These are phyloP conservation scores for Allium sativum DNA, from an alignment of 106 monocot genomes.

Conservation along the genomic window DNA sequence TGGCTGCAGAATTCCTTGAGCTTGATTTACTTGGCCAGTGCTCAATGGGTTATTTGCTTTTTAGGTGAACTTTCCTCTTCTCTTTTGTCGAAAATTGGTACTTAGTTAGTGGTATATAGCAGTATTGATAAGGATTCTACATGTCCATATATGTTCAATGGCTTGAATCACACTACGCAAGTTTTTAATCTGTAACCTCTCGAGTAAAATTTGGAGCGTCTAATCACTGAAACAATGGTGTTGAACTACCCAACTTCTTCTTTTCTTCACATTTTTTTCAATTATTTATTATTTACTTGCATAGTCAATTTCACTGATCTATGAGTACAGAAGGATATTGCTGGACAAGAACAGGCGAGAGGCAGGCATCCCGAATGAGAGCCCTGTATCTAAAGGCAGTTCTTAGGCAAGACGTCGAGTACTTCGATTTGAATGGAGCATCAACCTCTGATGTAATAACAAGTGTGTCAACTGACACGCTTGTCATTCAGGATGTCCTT, in stretches of 20 bases:
- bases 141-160: too few species aligned
- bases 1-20: conserved; percentile 2
- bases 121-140: too few species aligned
- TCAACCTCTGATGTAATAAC: conserved; percentile 41
- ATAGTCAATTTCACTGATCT: neutral
- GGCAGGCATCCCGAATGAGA: conserved; percentile 12
- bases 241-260: too few species aligned
- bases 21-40: conserved; percentile 4
- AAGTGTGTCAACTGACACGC: conserved; percentile 58
- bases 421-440: conserved; percentile 11
- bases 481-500: conserved; percentile 55
- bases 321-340: conserved; percentile 17
- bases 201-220: too few species aligned
- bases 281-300: neutral
- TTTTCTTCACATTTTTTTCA: neutral
- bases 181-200: too few species aligned
- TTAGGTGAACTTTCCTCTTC: neutral
- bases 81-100: neutral
- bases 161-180: too few species aligned
- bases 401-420: conserved; percentile 7
- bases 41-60: neutral
- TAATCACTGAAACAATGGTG: too few species aligned
- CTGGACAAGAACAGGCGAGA: conserved; percentile 6
- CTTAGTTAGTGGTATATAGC: too few species aligned
- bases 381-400: conserved; percentile 4